Evolutionary conservation across 164 flowering plant genomes (phyloP), one percentile per base, ranked within the genome.

Genomic region (Piper betle): DNA sequence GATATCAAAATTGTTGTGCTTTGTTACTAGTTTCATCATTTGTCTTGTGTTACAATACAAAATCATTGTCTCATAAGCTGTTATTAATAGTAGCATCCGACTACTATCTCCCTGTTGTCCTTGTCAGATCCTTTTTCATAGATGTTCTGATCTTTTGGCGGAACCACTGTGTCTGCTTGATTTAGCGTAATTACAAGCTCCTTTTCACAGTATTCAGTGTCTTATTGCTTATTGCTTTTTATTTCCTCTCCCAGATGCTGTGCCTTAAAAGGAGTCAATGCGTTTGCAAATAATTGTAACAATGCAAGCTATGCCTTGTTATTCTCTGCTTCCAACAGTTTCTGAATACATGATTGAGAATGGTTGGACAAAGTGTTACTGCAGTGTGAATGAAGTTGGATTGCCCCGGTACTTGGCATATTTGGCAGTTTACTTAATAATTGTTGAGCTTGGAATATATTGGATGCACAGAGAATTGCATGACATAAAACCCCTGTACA

Each of bases 291-390:
- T 93, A 64, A 67, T 39, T 72, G 96, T 90, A 60, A 80, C 97
- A n/a, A 90, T 87, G 96, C 90, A 88, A 81, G 88, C 91, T 62
- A 90, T 93, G 94, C 97, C 97, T 5, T 90, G 87, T 88, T 88
- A 93, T 75, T 13, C 46, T 63, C 68, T 66, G 63, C 87, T 87
- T 65, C 99, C 96, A 53, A 72, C 92, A 20, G n/a, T 88, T 57
- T 87, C 97, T 7, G 99, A 93, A 66, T 80, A 79, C 77, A 77
- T 90, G 90, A 46, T 90, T 70, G 99, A 93, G 72, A 76, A 64
- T 75, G 99, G 96, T 41, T 88, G 96, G 97, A 88, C 96, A 8
- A 82, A 66, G 68, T 90, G 96, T 59, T 86, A 59, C 63, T 43
- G 92, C 38, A 81, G 81, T 42, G 81, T 87, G 73, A 78, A 74